These are phyloP conservation scores for Kandelia obovata DNA, from an alignment of 345 rosid genomes.

Conservation along the genomic window DNA sequence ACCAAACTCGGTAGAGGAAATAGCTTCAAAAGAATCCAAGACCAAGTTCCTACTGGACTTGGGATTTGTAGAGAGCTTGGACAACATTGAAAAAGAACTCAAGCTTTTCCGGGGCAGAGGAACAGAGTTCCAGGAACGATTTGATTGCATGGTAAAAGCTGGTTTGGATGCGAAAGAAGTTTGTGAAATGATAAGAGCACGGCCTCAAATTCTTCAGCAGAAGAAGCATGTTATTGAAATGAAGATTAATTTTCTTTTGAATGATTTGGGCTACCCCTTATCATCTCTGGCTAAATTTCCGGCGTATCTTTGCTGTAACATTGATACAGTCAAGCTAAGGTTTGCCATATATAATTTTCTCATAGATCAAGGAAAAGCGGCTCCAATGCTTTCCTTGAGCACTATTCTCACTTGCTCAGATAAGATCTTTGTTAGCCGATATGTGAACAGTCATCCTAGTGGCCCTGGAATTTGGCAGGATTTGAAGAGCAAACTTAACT, in stretches of 20 bases:
- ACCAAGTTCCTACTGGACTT: slow-evolving; percentile 48
- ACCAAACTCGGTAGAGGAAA: slow-evolving; percentile 29
- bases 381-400: slow-evolving; percentile 35
- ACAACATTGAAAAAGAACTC: slow-evolving; percentile 37
- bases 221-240: slow-evolving; percentile 41
- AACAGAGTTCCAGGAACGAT: slow-evolving; percentile 66
- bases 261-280: slow-evolving; percentile 54
- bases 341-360: slow-evolving; percentile 72
- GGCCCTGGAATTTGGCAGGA: slow-evolving; percentile 62
- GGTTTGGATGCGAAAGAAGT: slow-evolving; percentile 61
- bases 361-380: slow-evolving; percentile 39
- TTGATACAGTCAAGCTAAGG: slow-evolving; percentile 48
- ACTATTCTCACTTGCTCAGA: slow-evolving; percentile 48
- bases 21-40: slow-evolving; percentile 41
- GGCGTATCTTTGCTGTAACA: slow-evolving; percentile 43
- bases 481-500: slow-evolving; percentile 41
- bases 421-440: slow-evolving; percentile 33
- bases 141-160: slow-evolving; percentile 56
- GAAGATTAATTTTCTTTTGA: slow-evolving; percentile 56
- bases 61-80: slow-evolving; percentile 47
- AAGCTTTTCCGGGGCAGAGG: slow-evolving; percentile 63
- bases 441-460: slow-evolving; percentile 50
- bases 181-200: slow-evolving; percentile 40
- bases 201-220: slow-evolving; percentile 63
- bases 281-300: slow-evolving; percentile 50